Base-by-base conservation (phyloP, 768 basidiomycete species). In the Nidularia sp. region DNA sequence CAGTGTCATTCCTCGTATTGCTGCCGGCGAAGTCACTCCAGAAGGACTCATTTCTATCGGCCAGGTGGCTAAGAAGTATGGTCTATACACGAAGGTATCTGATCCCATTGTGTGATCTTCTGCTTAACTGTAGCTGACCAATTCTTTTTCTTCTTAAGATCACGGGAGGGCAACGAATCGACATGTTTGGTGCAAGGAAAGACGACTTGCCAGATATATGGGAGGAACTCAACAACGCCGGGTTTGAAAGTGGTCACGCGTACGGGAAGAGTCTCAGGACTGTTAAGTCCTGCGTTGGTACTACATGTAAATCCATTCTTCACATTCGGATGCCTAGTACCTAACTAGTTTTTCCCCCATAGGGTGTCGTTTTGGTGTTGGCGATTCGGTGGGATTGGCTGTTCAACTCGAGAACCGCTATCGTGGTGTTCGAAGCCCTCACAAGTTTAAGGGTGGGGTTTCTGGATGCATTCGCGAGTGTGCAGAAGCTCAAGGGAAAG, bases 251-350 rank as follows among this genome's bases (percentile, higher is more conserved):
- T 35, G 87, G 88, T 1, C 86, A 88, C 59, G 88, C 84, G 0
- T 89, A 89, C 61, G 87, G 86, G 54, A 80, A 80, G 58, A 73
- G 78, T 7, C 66, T 89, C 35, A 73, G 87, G n/a, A 87, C 86
- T 0, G 86, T 90, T 48, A 89, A 90, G 66, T 82, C 80, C 0
- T 89, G 88, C 58, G 87, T 90, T 45, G 86, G 86, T n/a, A 81
- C 80, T 1, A 79, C 72, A 10, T 85, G 79, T 60, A 47, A 32
- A 53, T 34, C 10, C 34, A 25, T 18, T 9, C 8, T 22, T 8
- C 12, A 10, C 22, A 9, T 39, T 39, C 9, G 8, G 8, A 6
- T 46, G 25, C 10, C 34, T 47, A 34, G 3, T 34, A 12, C 4
- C 35, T 1, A 13, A 34, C 4, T 41, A 47, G 1, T 9, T 54